phyloP scores from a whole-genome alignment of 2,329 filamentous ascomycete species.

The Cladosporium halotolerans region DNA sequence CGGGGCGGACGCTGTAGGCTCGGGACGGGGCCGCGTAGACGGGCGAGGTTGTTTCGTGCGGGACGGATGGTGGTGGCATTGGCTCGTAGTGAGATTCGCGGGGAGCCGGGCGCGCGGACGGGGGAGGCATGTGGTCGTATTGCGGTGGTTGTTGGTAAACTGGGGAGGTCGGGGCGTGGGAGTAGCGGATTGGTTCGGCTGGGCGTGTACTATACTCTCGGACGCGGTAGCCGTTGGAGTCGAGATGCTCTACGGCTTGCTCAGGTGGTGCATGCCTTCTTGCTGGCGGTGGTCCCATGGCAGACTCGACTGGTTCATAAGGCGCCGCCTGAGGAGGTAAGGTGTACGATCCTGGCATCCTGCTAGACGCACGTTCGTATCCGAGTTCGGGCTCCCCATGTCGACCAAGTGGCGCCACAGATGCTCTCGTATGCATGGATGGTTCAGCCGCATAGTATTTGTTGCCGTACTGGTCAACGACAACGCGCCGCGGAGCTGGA shows the following conservation, averaged over 20 bases:
- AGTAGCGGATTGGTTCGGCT: constrained; percentile 18
- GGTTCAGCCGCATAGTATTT: constrained; percentile 61
- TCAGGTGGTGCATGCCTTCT: constrained; percentile 16
- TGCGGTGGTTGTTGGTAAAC: constrained; percentile 13
- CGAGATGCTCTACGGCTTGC: constrained; percentile 23
- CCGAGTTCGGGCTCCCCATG: constrained; percentile 35
- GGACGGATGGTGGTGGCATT: constrained; percentile 45
- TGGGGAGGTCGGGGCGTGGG: constrained; percentile 19
- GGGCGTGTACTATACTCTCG: constrained; percentile 16
- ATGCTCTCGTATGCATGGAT: constrained; percentile 39
- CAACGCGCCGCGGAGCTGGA: constrained; percentile 50
- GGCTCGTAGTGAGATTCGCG: constrained; percentile 22
- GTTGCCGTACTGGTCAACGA: constrained; percentile 77
- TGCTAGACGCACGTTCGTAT: constrained; percentile 56
- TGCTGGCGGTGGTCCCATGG: constrained; percentile 22
- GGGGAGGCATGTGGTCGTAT: constrained; percentile 11
- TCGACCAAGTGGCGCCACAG: constrained; percentile 38
- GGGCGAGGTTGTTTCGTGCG: constrained; percentile 29
- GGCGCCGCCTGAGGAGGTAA: constrained; percentile 11
- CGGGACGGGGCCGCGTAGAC: constrained; percentile 18
- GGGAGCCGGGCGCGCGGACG: constrained; percentile 11
- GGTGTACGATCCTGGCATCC: constrained; percentile 31
- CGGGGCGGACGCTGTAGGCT: constrained; percentile 33
- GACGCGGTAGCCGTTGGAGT: constrained; percentile 22
- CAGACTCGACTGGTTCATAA: constrained; percentile 35